These are phyloP conservation scores for Leccinum subrobustum DNA, from an alignment of 1,284 basidiomycete species.

Conservation along the genomic window DNA sequence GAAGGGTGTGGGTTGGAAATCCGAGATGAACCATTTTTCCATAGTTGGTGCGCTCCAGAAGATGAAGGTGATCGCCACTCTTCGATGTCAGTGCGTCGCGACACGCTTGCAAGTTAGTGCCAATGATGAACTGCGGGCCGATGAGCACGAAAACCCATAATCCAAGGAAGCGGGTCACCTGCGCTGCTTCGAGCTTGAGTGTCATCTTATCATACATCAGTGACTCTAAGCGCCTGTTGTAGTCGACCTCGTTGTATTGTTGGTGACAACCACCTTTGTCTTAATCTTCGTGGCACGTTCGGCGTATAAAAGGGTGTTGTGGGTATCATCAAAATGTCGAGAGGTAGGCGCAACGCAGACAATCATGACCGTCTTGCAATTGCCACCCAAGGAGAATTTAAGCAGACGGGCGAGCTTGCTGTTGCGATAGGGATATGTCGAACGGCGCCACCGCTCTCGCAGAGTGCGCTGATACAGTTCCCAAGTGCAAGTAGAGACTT, in stretches of 20 bases:
- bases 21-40: too few species aligned
- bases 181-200: constrained; percentile 85
- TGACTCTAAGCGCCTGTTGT: constrained; percentile 76
- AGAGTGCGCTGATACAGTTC: constrained; percentile 96
- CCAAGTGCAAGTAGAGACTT: constrained; percentile 93
- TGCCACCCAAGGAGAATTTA: constrained; percentile 95
- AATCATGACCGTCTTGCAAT: constrained; percentile 98
- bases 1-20: constrained; percentile 61
- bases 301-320: constrained; percentile 94
- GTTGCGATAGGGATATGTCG: constrained; percentile 95
- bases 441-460: constrained; percentile 80
- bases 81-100: constrained; percentile 70
- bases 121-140: constrained; percentile 80
- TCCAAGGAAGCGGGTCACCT: constrained; percentile 50
- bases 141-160: constrained; percentile 2
- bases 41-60: constrained; percentile 87
- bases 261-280: constrained; percentile 53
- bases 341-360: constrained; percentile 95
- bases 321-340: constrained; percentile 94
- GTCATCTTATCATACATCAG: constrained; percentile 96
- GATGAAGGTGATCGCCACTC: constrained; percentile 68
- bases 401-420: constrained; percentile 94
- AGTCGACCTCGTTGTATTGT: constrained; percentile 89
- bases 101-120: constrained; percentile 82
- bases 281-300: constrained; percentile 97